Percentiles rank a stretch among this genome's conserved stretches.
These are phyloP conservation scores for Cryptosporidium meleagridis DNA, from an alignment of 169 alveolate species.

Conservation along the genomic window DNA sequence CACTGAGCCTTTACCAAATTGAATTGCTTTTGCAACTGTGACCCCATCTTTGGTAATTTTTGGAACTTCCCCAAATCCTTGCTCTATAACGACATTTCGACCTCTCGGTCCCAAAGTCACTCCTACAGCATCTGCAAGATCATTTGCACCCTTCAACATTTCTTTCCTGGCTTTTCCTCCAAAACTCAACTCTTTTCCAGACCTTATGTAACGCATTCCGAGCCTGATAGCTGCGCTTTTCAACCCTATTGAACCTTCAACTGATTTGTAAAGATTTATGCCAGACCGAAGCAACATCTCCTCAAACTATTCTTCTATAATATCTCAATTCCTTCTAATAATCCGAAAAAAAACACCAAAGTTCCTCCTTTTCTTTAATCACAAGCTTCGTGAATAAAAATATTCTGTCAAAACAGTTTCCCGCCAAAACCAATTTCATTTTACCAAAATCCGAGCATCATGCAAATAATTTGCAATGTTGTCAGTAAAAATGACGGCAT, in stretches of 20 bases:
- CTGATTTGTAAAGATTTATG: neutral
- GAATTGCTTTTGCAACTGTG: slow-evolving; percentile 98
- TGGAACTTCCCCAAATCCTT: slow-evolving; percentile 94
- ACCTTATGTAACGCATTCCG: slow-evolving; percentile 3
- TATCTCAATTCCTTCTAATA: neutral
- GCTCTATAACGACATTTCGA: slow-evolving; percentile 97
- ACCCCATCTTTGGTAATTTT: slow-evolving; percentile 99
- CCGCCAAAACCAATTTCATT: neutral
- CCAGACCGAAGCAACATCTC: neutral
- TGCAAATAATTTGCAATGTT: neutral
- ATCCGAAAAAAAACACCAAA: neutral
- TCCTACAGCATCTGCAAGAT: slow-evolving; percentile 98
- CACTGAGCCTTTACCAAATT: slow-evolving; percentile 91
- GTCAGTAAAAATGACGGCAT: neutral
- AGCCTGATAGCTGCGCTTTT: neutral
- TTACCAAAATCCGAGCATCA: slow-evolving; percentile 9
- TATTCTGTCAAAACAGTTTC: neutral
- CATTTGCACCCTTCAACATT: slow-evolving; percentile 79
- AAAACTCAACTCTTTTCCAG: slow-evolving; percentile 29
- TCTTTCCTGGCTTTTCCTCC: slow-evolving; percentile 45
- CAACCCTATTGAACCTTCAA: neutral
- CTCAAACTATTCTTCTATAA: neutral
- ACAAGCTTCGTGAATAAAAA: neutral
- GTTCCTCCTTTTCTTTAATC: neutral
- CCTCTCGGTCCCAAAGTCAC: slow-evolving; percentile 99